These are phyloP conservation scores for Cornus florida DNA, from an alignment of 148 eudicot genomes.

Conservation along the genomic window DNA sequence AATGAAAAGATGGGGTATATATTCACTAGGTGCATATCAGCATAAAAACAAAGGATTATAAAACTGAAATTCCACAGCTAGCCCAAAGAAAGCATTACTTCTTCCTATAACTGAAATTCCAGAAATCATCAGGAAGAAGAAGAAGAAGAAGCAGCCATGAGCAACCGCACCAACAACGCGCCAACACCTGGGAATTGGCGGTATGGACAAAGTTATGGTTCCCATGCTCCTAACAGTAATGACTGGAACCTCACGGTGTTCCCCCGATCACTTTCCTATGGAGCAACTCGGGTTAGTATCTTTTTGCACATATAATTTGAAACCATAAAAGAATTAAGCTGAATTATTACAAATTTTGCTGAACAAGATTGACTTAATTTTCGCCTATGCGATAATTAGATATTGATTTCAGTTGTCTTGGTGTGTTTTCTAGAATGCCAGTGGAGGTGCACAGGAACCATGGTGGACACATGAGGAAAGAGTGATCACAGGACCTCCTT, in stretches of 20 bases:
- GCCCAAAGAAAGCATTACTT: not conserved
- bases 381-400: not conserved
- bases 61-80: not conserved
- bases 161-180: not conserved
- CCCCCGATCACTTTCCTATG: not conserved
- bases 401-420: not conserved
- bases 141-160: not conserved
- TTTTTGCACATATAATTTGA: no score
- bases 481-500: slow-evolving; percentile 10
- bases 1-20: not conserved
- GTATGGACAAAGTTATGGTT: not conserved
- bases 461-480: not conserved
- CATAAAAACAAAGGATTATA: not conserved
- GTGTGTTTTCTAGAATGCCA: slow-evolving; percentile 1
- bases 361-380: not conserved
- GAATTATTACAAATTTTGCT: not conserved
- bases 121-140: no score
- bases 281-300: not conserved
- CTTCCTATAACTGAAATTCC: not conserved
- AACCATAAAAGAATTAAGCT: not conserved
- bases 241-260: no score
- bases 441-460: not conserved
- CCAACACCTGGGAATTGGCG: not conserved
- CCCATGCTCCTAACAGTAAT: not conserved
- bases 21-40: not conserved